phyloP scores from a whole-genome alignment of 2,329 filamentous ascomycete genomes.

The Fusarium newnesense region DNA sequence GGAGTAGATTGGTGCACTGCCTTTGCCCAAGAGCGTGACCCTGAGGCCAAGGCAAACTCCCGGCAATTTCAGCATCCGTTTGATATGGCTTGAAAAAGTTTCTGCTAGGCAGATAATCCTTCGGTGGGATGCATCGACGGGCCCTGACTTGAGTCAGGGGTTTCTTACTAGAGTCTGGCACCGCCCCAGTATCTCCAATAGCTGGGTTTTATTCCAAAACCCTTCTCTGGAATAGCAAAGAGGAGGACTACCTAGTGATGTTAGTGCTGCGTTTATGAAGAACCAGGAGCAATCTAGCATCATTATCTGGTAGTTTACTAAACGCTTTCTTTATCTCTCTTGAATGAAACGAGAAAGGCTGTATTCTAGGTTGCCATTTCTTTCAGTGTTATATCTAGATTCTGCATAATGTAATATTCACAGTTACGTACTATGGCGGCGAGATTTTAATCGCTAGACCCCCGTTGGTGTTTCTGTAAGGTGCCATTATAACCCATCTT shows the following conservation, averaged over 20 bases:
- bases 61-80: not conserved
- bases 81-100: not conserved
- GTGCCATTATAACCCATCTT: too few relatives aligned
- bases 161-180: not conserved
- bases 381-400: accelerated
- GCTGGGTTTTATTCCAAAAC: accelerated
- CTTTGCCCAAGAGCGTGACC: not conserved
- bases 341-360: not conserved
- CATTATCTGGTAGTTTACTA: too few relatives aligned
- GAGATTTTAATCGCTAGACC: accelerated
- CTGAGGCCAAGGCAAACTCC: not conserved
- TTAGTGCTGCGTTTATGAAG: not conserved
- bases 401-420: accelerated
- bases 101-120: not conserved
- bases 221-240: not conserved
- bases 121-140: not conserved
- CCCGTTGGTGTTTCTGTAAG: not conserved
- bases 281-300: not conserved
- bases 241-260: not conserved
- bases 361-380: accelerated
- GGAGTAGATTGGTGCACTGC: not conserved
- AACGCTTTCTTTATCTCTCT: not conserved
- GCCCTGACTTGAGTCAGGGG: not conserved
- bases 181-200: not conserved
- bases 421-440: accelerated